Conservation (phyloP, 2,329 filamentous ascomycete species). For the Curvularia verruculosa region DNA sequence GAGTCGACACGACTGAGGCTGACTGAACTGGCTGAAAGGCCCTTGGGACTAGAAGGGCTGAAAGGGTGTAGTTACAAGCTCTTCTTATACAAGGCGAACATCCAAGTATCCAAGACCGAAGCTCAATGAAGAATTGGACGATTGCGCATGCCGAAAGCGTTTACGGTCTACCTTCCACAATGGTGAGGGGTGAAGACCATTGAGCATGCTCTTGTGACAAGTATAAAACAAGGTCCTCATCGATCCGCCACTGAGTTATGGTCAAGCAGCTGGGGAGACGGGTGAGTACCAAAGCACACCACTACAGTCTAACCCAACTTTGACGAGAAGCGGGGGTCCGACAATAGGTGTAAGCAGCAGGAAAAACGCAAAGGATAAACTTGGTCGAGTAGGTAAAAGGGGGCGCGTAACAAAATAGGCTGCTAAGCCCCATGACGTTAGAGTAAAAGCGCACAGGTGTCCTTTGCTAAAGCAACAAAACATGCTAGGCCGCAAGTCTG, state of each 20-base stretch:
- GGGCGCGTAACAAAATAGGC: background rate
- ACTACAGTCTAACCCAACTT: background rate
- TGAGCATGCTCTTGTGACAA: background rate
- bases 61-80: background rate
- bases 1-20: background rate
- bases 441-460: constrained; percentile 3
- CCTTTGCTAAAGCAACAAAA: background rate
- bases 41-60: background rate
- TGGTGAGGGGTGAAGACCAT: background rate
- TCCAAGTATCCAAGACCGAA: background rate
- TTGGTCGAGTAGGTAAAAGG: constrained; percentile 6
- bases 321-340: background rate
- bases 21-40: background rate
- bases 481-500: background rate
- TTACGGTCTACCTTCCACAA: background rate
- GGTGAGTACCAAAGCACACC: background rate
- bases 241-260: background rate
- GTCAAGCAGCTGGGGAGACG: background rate
- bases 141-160: background rate
- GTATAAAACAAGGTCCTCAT: background rate
- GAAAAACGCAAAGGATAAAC: background rate
- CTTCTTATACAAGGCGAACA: background rate
- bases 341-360: background rate
- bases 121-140: background rate
- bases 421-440: constrained; percentile 4